Conservation (phyloP, 495 filamentous ascomycete species). For the Tuber melanosporum region DNA sequence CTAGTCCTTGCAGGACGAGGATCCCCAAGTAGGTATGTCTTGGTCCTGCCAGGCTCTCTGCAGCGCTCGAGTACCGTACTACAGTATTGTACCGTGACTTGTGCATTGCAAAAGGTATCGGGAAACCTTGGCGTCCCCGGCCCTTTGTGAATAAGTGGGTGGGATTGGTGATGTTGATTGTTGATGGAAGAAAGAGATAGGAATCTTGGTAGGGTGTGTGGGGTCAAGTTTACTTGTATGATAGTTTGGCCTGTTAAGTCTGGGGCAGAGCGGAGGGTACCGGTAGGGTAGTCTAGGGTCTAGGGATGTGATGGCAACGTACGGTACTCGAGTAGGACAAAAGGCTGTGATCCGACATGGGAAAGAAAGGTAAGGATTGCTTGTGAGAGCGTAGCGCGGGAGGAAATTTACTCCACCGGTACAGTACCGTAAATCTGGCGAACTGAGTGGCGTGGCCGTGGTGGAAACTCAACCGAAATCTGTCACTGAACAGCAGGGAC, state of each 20-base stretch:
- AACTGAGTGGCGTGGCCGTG: not conserved
- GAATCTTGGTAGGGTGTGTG: not conserved
- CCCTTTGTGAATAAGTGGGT: not conserved
- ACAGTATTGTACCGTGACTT: not conserved
- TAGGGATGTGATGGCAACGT: no score
- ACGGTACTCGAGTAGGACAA: no score
- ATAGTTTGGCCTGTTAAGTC: no score
- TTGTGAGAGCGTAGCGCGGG: not conserved
- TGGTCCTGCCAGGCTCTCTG: not conserved
- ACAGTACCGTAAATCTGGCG: not conserved
- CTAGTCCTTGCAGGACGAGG: not conserved
- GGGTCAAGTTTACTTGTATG: not conserved
- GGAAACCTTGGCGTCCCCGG: not conserved
- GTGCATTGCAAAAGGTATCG: not conserved
- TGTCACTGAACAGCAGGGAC: not conserved
- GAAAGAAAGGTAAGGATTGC: not conserved
- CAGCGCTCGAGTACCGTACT: no score
- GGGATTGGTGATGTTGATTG: not conserved
- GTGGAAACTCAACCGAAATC: not conserved
- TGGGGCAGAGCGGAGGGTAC: no score
- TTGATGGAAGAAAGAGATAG: not conserved
- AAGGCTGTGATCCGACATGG: not conserved
- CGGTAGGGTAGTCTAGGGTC: no score
- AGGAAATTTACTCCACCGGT: not conserved
- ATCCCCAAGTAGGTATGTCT: not conserved